Evolutionary conservation across 495 filamentous ascomycete species (phyloP).

Genomic region (Xylaria longipes): DNA sequence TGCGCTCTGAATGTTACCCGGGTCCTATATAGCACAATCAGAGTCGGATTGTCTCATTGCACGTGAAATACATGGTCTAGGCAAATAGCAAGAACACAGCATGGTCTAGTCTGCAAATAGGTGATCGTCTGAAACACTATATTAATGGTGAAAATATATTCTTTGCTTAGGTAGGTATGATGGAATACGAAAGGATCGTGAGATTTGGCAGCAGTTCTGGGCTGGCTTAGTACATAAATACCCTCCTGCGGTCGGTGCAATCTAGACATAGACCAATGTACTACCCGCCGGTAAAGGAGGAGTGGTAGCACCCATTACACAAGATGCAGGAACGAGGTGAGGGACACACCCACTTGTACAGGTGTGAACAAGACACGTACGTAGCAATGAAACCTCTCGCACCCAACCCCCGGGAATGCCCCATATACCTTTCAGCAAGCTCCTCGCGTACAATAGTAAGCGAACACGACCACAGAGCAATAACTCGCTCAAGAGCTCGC

Average conservation of each 20-base stretch:
- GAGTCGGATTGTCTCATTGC: neutral
- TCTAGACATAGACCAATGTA: neutral
- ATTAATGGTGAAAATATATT: neutral
- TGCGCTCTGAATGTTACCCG: neutral
- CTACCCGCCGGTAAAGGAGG: neutral
- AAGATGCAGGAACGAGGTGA: neutral
- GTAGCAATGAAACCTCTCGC: neutral
- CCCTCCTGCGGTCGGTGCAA: neutral
- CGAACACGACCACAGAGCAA: constrained; percentile 9
- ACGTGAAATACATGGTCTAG: neutral
- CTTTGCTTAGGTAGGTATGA: neutral
- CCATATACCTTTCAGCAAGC: neutral
- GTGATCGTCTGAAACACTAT: neutral
- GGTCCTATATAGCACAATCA: neutral
- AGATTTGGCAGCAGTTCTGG: neutral
- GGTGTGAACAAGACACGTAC: neutral
- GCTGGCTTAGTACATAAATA: neutral
- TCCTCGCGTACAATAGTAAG: neutral
- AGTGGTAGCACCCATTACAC: neutral
- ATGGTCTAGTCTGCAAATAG: neutral
- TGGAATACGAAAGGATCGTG: neutral
- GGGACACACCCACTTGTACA: neutral
- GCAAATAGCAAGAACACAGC: neutral
- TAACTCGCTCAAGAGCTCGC: constrained; percentile 3
- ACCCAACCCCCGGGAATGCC: neutral